phyloP scores from a whole-genome alignment of 2,329 filamentous ascomycete genomes.

The Botrytis fabae region DNA sequence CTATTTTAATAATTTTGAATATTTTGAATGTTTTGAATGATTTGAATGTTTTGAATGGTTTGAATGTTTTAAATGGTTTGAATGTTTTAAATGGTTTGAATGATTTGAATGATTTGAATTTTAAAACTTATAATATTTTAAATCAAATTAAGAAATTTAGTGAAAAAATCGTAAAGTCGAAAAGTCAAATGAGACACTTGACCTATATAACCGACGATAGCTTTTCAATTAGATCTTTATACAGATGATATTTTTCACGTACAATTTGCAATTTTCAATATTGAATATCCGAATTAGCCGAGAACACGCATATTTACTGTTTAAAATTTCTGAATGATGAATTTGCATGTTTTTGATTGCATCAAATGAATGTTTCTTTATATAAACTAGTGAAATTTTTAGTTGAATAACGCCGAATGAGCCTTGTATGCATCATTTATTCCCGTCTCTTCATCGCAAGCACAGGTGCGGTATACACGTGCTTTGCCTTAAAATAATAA shows the following conservation, averaged over 20 bases:
- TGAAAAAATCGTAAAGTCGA: too few relatives aligned
- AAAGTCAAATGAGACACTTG: too few relatives aligned
- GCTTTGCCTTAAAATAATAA: slow-evolving; percentile 27
- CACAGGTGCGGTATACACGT: slow-evolving; percentile 35
- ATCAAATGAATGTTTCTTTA: neutral
- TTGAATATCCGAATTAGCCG: neutral
- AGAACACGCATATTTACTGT: neutral
- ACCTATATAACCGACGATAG: neutral
- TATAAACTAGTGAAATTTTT: neutral
- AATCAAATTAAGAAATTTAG: too few relatives aligned
- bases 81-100: too few relatives aligned
- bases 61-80: too few relatives aligned
- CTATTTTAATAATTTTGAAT: too few relatives aligned
- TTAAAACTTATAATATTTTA: too few relatives aligned
- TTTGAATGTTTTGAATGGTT: too few relatives aligned
- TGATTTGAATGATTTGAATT: too few relatives aligned
- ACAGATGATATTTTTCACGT: neutral
- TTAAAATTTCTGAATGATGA: neutral
- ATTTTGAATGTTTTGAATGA: too few relatives aligned
- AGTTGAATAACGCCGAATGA: neutral
- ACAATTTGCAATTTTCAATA: neutral
- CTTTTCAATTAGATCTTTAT: neutral
- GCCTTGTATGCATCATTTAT: neutral
- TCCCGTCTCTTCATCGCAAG: slow-evolving; percentile 8
- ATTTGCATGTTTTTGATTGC: neutral